Evolutionary conservation across 2,329 filamentous ascomycete genomes (phyloP), one percentile per base, ranked within the genome.

Genomic region (Chrysoporthe austroafricana): DNA sequence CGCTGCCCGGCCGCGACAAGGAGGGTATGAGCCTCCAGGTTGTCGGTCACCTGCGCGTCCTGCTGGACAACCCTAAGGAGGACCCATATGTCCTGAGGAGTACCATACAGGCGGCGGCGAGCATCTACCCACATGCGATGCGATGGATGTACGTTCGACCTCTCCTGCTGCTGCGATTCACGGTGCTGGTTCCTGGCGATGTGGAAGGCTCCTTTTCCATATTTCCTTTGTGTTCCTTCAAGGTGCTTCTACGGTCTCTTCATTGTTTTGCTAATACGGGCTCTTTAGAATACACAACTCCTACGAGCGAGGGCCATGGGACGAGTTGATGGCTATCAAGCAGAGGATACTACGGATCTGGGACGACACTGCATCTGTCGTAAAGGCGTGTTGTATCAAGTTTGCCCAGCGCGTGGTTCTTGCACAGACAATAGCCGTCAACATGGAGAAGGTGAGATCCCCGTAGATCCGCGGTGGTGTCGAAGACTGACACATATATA

Each of bases 311-410:
- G 85, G 90, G 67, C 89, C 91, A 58, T 99, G 96, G 96, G 91
- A 96, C 76, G 88, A 90, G 71, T 96, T 98, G 88, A 85, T 88
- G 64, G 86, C 89, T 13, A 95, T 98, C 80, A 99, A 99, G 82
- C 88, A 91, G 66, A 91, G 90, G 74, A 96, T 99, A 72, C 80
- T 99, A 69, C 89, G 88, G 69, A 89, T 96, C 75, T 97, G 96
- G 95, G 95, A 97, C 73, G 86, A 84, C 56, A 90, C 92, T 21
- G 82, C 88, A 16, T 85, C 90, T 14, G 91, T 93, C 2, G 88
- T 98, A 71, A 90, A 90, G 74, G 90, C 98, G 77, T 97, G 94
- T 83, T 98, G 96, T 82, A 91, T 98, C 85, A 99, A 99, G 79
- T 99, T 99, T 78, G 91, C 93, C 48, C 95, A 99, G 81, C 90